These are phyloP conservation scores for Biscogniauxia marginata DNA, from an alignment of 2,329 filamentous ascomycete genomes.

Conservation along the genomic window DNA sequence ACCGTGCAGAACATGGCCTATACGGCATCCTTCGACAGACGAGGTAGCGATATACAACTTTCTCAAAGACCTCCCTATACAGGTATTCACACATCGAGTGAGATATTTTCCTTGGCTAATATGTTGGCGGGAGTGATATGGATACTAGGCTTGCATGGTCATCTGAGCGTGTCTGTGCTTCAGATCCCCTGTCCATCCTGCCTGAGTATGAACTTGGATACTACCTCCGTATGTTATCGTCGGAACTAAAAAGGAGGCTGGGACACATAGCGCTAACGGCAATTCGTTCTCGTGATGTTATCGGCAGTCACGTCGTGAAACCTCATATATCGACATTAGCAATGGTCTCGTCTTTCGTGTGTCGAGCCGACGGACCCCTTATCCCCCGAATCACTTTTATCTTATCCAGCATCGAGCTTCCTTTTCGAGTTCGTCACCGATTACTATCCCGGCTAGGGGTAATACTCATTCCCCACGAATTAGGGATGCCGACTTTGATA, in stretches of 20 bases:
- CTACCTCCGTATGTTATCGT: constrained; percentile 13
- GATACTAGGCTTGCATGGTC: background rate
- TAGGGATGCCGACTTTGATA: constrained; percentile 10
- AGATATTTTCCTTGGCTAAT: background rate
- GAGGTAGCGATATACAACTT: no score
- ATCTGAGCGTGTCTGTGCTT: constrained; percentile 12
- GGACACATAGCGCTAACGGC: constrained; percentile 13
- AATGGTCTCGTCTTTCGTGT: background rate
- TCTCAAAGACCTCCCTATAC: background rate
- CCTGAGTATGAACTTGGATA: constrained; percentile 15
- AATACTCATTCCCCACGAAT: constrained; percentile 6
- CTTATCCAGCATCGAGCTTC: constrained; percentile 15
- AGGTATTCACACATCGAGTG: background rate
- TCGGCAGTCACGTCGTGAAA: constrained; percentile 14
- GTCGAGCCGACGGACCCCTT: background rate
- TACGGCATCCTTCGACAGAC: no score
- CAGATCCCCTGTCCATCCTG: constrained; percentile 17
- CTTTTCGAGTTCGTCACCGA: constrained; percentile 21
- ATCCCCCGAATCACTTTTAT: background rate
- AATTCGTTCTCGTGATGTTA: constrained; percentile 20
- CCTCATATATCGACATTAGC: background rate
- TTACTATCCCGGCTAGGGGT: constrained; percentile 19
- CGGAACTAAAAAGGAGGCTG: constrained; percentile 8
- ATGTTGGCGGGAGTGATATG: background rate
- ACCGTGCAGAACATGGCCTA: no score